Conservation (phyloP, 2,329 filamentous ascomycete species). For the Sporothrix brunneoviolacea region DNA sequence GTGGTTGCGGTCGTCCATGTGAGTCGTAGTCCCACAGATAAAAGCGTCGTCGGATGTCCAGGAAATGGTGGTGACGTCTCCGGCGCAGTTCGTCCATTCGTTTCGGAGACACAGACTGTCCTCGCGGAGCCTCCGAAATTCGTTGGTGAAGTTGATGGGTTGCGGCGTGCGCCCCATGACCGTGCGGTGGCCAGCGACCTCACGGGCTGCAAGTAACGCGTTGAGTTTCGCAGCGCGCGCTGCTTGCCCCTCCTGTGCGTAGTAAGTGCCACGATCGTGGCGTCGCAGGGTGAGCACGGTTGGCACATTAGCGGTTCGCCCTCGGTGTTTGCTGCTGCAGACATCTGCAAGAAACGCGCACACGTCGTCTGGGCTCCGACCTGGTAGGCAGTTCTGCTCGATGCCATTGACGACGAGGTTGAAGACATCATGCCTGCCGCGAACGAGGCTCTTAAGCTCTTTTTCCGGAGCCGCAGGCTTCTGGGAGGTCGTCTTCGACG, state of each 20-base stretch:
- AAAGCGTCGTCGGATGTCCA: constrained; percentile 51
- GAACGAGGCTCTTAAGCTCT: background rate
- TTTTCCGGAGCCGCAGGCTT: background rate
- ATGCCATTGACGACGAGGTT: background rate
- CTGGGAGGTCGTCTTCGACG: background rate
- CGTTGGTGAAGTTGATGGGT: constrained; percentile 39
- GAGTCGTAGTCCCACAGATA: constrained; percentile 55
- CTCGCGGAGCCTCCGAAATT: constrained; percentile 40
- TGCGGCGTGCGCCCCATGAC: constrained; percentile 28
- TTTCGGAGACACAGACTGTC: constrained; percentile 44
- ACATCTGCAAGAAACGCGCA: constrained; percentile 33
- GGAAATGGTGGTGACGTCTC: constrained; percentile 51
- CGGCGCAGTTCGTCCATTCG: constrained; percentile 56
- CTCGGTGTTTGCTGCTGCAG: background rate
- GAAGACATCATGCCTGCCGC: background rate
- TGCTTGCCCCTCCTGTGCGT: constrained; percentile 18
- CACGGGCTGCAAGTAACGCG: constrained; percentile 41
- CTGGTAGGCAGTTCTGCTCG: background rate
- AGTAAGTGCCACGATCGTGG: background rate
- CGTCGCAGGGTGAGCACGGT: constrained; percentile 24
- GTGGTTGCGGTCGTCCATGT: constrained; percentile 57
- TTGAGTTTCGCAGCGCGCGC: constrained; percentile 29
- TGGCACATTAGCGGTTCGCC: background rate
- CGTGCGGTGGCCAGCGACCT: constrained; percentile 37
- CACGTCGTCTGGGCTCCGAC: constrained; percentile 29